phyloP scores from a whole-genome alignment of 108 stramenopile species.

The Cylindrotheca fusiformis region DNA sequence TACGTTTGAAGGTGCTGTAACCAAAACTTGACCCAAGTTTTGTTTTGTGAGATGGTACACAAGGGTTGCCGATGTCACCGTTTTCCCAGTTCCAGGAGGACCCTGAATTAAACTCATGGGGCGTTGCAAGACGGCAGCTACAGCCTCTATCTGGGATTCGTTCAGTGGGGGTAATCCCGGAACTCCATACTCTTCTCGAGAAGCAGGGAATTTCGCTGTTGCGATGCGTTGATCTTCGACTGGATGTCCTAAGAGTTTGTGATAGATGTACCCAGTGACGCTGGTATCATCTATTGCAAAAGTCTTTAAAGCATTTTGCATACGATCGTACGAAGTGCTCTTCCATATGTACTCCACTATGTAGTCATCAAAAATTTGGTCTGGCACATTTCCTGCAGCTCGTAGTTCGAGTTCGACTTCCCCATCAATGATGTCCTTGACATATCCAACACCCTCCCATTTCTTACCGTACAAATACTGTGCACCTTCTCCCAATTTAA shows the following conservation, averaged over 20 bases:
- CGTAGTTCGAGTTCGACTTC: slow-evolving; percentile 89
- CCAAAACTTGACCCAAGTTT: slow-evolving; percentile 94
- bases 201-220: slow-evolving; percentile 56
- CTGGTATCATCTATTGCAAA: slow-evolving; percentile 98
- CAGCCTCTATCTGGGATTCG: slow-evolving; percentile 93
- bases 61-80: slow-evolving; percentile 94
- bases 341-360: slow-evolving; percentile 98
- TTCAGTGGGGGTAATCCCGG: slow-evolving; percentile 96
- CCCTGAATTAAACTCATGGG: slow-evolving; percentile 97
- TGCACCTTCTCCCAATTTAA: slow-evolving; percentile 81
- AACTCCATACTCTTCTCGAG: slow-evolving; percentile 65
- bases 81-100: slow-evolving; percentile 96
- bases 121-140: slow-evolving; percentile 85
- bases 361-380: slow-evolving; percentile 88
- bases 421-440: slow-evolving; percentile 88
- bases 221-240: slow-evolving; percentile 92
- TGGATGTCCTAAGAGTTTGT: slow-evolving; percentile 94
- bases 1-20: slow-evolving; percentile 97
- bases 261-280: slow-evolving; percentile 97
- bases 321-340: slow-evolving; percentile 94
- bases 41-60: slow-evolving; percentile 96
- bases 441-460: slow-evolving; percentile 92
- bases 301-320: slow-evolving; percentile 96
- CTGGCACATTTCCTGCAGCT: slow-evolving; percentile 55
- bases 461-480: slow-evolving; percentile 76